Evolutionary conservation across 345 rosid species (phyloP), one percentile per base, ranked within the genome.

Genomic region (Triadica sebifera): DNA sequence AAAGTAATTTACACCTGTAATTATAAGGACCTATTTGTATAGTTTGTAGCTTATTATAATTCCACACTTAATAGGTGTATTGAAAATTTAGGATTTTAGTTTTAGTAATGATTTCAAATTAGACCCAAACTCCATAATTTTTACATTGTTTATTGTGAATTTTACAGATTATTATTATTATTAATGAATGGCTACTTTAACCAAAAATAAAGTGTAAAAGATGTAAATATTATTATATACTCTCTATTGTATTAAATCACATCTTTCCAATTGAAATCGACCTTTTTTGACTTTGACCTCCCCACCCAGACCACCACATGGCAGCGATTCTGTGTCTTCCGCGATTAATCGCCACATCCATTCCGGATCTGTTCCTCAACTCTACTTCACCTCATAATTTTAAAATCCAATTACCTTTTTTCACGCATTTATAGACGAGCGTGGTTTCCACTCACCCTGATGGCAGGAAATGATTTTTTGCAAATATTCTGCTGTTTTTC

Each of bases 271-370:
- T 67, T 61, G 55, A 55, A 77, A 41, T 50, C 60, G 20, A 38
- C 19, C 16, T 74, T 69, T 70, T 69, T 50, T 69, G 56, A 53
- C 72, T 70, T 74, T 69, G 69, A 57, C 77, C 29, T 22, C 1
- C 22, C 11, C 69, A 41, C 58, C 8, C 7, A 2, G 34, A 29
- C 34, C n/a, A 3, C 60, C 46, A 69, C 67, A 20, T 13, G 58
- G 17, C 61, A 46, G n/a, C n/a, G 53, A 55, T 12, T 3, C 37
- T 3, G 0, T 62, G 22, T 10, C 15, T 38, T 50, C 72, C 10
- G 72, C 74, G 59, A 75, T 62, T 39, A 59, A 64, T 57, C 45
- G 25, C 45, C 67, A 39, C 71, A 24, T 67, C 50, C 49, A 2
- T 51, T 6, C 22, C 66, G 56, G 46, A 25, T 49, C 12, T 57